A percentile compares a stretch with the other conserved stretches of the same genome.
These are phyloP conservation scores for Naganishia cerealis DNA, from an alignment of 1,284 basidiomycete genomes.

Conservation along the genomic window DNA sequence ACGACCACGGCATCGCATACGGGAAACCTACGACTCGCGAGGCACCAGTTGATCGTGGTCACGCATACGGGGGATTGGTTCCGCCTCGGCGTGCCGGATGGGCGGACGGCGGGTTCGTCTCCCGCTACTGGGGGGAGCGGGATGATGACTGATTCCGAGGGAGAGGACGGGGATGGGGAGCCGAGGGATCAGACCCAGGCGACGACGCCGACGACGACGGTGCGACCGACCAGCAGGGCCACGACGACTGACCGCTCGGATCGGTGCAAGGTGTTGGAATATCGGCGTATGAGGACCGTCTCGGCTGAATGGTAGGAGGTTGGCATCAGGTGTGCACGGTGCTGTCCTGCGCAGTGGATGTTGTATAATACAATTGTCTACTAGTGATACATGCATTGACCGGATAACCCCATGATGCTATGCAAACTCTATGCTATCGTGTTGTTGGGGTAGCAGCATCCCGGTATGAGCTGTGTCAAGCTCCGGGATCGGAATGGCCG, in stretches of 20 bases:
- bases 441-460: background rate
- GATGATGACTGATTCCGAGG: background rate
- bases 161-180: background rate
- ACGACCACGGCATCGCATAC: background rate
- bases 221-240: no score
- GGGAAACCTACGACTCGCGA: constrained; percentile 6
- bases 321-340: background rate
- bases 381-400: constrained; percentile 1
- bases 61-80: constrained; percentile 34
- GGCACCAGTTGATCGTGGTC: constrained; percentile 27
- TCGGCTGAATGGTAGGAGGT: constrained; percentile 15
- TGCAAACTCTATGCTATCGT: background rate
- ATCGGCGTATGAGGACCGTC: constrained; percentile 18
- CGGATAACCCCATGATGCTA: background rate
- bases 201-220: background rate
- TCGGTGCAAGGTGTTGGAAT: constrained; percentile 26
- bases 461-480: background rate
- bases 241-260: constrained; percentile 2
- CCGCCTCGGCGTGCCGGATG: constrained; percentile 29
- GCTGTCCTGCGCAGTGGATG: background rate
- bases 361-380: constrained; percentile 13
- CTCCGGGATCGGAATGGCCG: no score
- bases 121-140: background rate
- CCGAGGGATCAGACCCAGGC: background rate
- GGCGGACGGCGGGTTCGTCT: background rate